Evolutionary conservation across 208 protist genomes (phyloP), one percentile per base, ranked within the genome.

Genomic region (Crithidia sp.): DNA sequence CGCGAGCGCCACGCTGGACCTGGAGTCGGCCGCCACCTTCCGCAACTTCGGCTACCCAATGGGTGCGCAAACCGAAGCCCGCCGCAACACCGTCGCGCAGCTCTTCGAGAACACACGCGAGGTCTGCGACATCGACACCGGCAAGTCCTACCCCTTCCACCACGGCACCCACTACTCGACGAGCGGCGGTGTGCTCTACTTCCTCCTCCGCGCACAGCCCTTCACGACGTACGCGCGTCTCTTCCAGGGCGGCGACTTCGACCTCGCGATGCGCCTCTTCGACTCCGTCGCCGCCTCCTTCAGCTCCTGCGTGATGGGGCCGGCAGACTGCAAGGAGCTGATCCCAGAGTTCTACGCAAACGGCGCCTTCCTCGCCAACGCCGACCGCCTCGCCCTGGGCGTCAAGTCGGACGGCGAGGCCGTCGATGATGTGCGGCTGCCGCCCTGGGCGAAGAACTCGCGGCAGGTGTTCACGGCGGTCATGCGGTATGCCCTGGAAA

Each of bases 101-200:
- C 59, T 97, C 17, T 99, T 95, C 76, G 73, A 84, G 37, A 81
- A 86, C 73, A 87, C 78, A 4, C 67, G 67, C 45, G 85, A 85
- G 53, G 65, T 85, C 12, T 53, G 50, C 39, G 71, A 83, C 52
- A 43, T 59, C 10, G 74, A 86, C 44, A 82, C 67, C 45, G 76
- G 79, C 62, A 72, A 78, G 58, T 74, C 72, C 49, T 82, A 88
- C 74, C 90, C 97, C 10, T 99, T 98, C 77, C 96, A 99, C 76
- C 99, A 99, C 82, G 98, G 98, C 54, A 98, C 97, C n/a, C 98
- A 99, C 90, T 99, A 99, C 79, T 98, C 93, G 4, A 98, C 91
- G 4, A 96, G 97, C 45, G 97, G 88, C 19, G 90, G 93, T 4
- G 98, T 99, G 17, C 81, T 99, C 16, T 96, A 98, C 83, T 99